Evolutionary conservation across 352 stramenopile species (phyloP).

Genomic region (Phytopythium vexans): DNA sequence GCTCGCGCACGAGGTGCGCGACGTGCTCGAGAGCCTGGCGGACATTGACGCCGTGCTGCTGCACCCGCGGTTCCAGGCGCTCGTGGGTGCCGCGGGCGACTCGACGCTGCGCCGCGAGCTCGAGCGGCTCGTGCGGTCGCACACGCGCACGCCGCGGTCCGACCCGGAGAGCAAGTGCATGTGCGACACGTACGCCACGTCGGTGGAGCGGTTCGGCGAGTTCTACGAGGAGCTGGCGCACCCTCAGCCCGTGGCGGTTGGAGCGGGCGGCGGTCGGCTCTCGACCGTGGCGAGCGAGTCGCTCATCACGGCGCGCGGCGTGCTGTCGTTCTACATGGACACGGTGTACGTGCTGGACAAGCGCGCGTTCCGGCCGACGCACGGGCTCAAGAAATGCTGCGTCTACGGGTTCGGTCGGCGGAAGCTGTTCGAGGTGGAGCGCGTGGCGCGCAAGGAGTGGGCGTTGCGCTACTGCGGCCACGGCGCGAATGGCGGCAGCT

Average conservation of each 20-base stretch:
- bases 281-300: conserved; percentile 75
- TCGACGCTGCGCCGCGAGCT: conserved; percentile 57
- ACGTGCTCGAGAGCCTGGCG: conserved; percentile 71
- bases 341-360: conserved; percentile 82
- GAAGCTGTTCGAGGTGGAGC: conserved; percentile 77
- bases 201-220: conserved; percentile 62
- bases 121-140: conserved; percentile 47
- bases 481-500: conserved; percentile 7
- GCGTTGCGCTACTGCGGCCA: conserved; percentile 53
- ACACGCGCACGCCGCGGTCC: conserved; percentile 25
- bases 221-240: conserved; percentile 57
- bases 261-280: conserved; percentile 31
- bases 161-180: conserved; percentile 44
- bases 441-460: conserved; percentile 73
- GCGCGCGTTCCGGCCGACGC: conserved; percentile 58
- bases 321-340: conserved; percentile 80
- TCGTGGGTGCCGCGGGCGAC: conserved; percentile 53
- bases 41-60: conserved; percentile 69
- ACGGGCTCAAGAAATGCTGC: conserved; percentile 63
- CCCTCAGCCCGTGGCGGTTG: conserved; percentile 1
- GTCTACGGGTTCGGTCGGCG: conserved; percentile 76
- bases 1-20: conserved; percentile 62
- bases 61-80: conserved; percentile 47
- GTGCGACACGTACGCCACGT: conserved; percentile 70
- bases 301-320: conserved; percentile 64